Evolutionary conservation across 371 early-diverging fungal genomes (phyloP), one percentile per base, ranked within the genome.

Genomic region (Lichtheimia ramosa): DNA sequence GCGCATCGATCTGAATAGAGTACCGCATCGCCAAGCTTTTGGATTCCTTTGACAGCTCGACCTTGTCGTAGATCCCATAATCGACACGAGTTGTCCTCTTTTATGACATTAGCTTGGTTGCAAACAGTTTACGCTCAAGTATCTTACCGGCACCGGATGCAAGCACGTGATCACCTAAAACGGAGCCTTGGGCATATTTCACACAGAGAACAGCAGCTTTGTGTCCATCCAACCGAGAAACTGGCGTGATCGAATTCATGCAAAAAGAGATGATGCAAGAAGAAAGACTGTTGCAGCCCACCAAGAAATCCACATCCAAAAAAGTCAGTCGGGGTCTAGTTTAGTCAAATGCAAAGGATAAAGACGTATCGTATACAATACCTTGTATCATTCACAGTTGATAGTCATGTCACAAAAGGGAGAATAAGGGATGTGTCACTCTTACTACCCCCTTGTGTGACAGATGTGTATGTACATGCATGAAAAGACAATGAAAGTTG

Each of bases 51-150:
- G 7, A 70, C 43, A 3, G 57, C 72, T 28, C 61, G 62, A 8
- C 23, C 54, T 7, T 61, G 54, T 21, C 65, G 57, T 15, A 74
- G 52, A 49, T 79, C 79, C 79, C 79, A 79, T 40, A 79, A 43
- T 34, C 76, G 66, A 58, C 79, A 79, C 0, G 76, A 74, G n/a
- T 68, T 66, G 21, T 79, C 79, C 70, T 75, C 79, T 77, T 48
- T 18, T 5, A 14, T 3, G 34, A 43, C 15, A 24, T 48, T 8
- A 21, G 3, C 18, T 15, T 6, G 10, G 15, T 28, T 34, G 5
- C n/a, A n/a, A n/a, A n/a, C n/a, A n/a, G n/a, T n/a, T n/a, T n/a
- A n/a, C n/a, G n/a, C n/a, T n/a, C n/a, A 28, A 20, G 3, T 7
- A 7, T 23, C 23, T 48, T 64, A 65, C 65, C 65, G 43, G 67